These are phyloP conservation scores for Ilex paraguariensis DNA, from an alignment of 305 asterid genomes.

Conservation along the genomic window DNA sequence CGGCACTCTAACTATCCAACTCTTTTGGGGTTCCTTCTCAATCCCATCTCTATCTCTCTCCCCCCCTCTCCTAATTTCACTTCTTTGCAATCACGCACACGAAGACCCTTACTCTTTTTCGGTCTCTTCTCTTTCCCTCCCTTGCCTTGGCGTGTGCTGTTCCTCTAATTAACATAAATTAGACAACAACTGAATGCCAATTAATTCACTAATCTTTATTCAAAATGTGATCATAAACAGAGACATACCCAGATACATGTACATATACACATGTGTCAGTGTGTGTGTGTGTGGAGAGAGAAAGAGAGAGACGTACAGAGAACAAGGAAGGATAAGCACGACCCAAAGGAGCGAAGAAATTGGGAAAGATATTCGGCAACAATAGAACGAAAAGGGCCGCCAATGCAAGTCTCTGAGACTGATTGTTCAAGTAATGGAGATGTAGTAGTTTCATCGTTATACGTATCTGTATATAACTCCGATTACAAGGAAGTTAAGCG, in stretches of 20 bases:
- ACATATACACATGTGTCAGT: not conserved
- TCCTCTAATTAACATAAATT: not conserved
- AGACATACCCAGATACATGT: not conserved
- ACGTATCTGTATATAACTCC: too few relatives aligned
- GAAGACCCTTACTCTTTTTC: too few relatives aligned
- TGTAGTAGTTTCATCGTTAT: too few relatives aligned
- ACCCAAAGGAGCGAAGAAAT: slow-evolving; percentile 31
- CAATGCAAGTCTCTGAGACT: slow-evolving; percentile 19
- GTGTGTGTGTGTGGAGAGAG: not conserved
- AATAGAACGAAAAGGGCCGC: slow-evolving; percentile 29
- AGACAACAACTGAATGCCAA: not conserved
- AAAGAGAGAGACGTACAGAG: slow-evolving; percentile 26
- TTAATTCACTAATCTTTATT: too few relatives aligned
- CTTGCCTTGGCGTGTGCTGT: not conserved
- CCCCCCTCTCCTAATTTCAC: too few relatives aligned
- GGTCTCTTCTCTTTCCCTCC: too few relatives aligned
- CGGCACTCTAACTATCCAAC: too few relatives aligned
- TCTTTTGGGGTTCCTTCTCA: too few relatives aligned
- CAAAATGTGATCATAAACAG: not conserved
- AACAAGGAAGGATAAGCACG: slow-evolving; percentile 35
- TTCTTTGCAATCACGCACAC: too few relatives aligned
- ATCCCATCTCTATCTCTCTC: too few relatives aligned
- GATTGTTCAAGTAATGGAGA: too few relatives aligned
- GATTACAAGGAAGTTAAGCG: too few relatives aligned
- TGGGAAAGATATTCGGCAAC: slow-evolving; percentile 29